Evolutionary conservation across 2,329 filamentous ascomycete species (phyloP), one percentile per base, ranked within the genome.

Genomic region (Botrytis squamosa): DNA sequence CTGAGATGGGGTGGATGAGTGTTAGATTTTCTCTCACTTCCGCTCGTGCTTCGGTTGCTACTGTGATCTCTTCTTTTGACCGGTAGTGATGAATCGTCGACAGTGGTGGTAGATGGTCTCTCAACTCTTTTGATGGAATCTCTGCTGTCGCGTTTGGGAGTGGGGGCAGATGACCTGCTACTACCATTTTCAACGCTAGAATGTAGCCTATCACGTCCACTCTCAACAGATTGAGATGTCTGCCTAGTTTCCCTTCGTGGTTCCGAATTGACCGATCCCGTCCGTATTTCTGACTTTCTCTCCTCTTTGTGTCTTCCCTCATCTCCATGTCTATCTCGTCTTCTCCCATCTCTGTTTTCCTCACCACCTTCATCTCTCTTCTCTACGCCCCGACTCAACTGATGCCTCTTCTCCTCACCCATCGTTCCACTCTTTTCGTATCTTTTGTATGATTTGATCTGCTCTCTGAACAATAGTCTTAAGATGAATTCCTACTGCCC

Each of bases 361-460:
- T 55, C 2, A 7, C 25, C 25, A 6, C 25, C 5, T 55, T 55
- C 25, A 55, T n/a, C 25, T 16, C 25, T 55, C 25, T 5, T 29
- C n/a, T 57, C 14, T 3, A 8, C 7, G 14, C 7, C 52, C n/a
- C 52, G n/a, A 57, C 25, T 57, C 52, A 14, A 57, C 6, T 57
- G 57, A 60, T 60, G 10, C 4, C 9, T 38, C 18, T 36, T 60
- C 20, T 60, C 57, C 33, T 36, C 33, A 60, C 20, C 2, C 18
- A 38, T 57, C 0, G 0, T 60, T 60, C 33, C 4, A 60, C 20
- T 6, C 10, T 12, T 60, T 52, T 3, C 2, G 10, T 52, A 52
- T 14, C 10, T n/a, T 25, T 1, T n/a, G 10, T 2, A n/a, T 14
- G 0, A 4, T n/a, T 14, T 5, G 5, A 16, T n/a, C 25, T n/a